Evolutionary conservation across 352 stramenopile genomes (phyloP).

Genomic region (Globisporangium rhizosaccharum): DNA sequence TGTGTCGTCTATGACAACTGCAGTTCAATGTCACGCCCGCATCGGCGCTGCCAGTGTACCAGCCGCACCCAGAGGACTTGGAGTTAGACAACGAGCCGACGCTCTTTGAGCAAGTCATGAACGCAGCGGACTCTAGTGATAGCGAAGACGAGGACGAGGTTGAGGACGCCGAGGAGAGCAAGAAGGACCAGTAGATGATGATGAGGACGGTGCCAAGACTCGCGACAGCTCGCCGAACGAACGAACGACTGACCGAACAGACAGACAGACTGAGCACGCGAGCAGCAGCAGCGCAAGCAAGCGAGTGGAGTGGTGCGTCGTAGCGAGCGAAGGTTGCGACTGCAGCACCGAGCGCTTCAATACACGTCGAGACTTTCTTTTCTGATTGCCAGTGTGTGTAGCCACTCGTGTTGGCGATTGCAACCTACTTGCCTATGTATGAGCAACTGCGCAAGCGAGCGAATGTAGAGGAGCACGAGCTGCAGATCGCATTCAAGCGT

Average conservation of each 20-base stretch:
- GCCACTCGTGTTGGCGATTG: too few relatives aligned
- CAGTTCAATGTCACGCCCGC: slow-evolving; percentile 93
- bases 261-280: neutral
- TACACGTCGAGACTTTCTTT: neutral
- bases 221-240: neutral
- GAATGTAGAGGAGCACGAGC: too few relatives aligned
- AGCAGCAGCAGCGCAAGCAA: neutral
- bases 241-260: neutral
- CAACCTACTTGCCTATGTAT: too few relatives aligned
- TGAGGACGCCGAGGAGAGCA: slow-evolving; percentile 26
- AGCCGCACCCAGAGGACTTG: slow-evolving; percentile 97
- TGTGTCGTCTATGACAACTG: slow-evolving; percentile 10
- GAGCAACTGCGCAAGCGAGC: too few relatives aligned
- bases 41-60: slow-evolving; percentile 91
- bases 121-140: slow-evolving; percentile 80
- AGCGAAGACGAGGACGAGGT: slow-evolving; percentile 68
- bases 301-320: too few relatives aligned
- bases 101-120: slow-evolving; percentile 98
- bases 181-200: slow-evolving; percentile 60
- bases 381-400: too few relatives aligned
- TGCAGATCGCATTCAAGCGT: too few relatives aligned
- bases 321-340: too few relatives aligned
- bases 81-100: slow-evolving; percentile 99
- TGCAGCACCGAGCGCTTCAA: neutral
- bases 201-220: too few relatives aligned